A percentile compares a stretch with the other conserved stretches of the same genome.
Evolutionary conservation across 495 filamentous ascomycete species (phyloP).

Genomic region (Cercophora sp.): DNA sequence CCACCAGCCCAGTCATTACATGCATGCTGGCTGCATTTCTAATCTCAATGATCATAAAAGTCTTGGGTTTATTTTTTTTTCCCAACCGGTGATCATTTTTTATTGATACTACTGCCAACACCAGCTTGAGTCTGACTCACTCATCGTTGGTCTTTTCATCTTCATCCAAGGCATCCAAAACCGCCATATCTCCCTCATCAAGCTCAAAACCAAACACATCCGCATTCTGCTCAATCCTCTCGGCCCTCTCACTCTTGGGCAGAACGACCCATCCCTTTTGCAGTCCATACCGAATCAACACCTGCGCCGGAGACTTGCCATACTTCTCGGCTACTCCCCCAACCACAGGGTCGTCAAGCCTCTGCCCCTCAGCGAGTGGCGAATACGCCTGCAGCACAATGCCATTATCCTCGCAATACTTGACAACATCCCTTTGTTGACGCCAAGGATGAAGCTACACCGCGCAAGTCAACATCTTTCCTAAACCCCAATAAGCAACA

Average conservation of each 20-base stretch:
- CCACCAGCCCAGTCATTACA: too few species aligned
- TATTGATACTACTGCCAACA: too few species aligned
- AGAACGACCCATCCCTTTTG: slow-evolving; percentile 72
- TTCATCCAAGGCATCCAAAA: slow-evolving; percentile 32
- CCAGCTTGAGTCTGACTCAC: neutral
- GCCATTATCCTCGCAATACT: slow-evolving; percentile 64
- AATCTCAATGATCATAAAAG: too few species aligned
- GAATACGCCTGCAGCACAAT: slow-evolving; percentile 75
- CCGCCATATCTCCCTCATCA: slow-evolving; percentile 50
- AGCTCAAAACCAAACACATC: slow-evolving; percentile 79
- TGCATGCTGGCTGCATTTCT: too few species aligned
- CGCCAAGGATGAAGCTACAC: slow-evolving; percentile 81
- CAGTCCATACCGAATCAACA: slow-evolving; percentile 77
- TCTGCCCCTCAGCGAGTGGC: slow-evolving; percentile 63
- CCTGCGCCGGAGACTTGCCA: slow-evolving; percentile 68
- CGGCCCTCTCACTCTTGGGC: slow-evolving; percentile 65
- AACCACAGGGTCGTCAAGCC: slow-evolving; percentile 62
- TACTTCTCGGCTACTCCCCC: slow-evolving; percentile 58
- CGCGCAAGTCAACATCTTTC: neutral
- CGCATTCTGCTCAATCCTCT: slow-evolving; percentile 68
- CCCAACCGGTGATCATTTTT: neutral
- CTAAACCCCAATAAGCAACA: too few species aligned
- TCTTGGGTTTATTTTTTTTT: too few species aligned
- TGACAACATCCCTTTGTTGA: slow-evolving; percentile 66
- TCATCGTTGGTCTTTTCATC: neutral